Conservation (phyloP, 257 asterid species). For the Capsicum rhomboideum region DNA sequence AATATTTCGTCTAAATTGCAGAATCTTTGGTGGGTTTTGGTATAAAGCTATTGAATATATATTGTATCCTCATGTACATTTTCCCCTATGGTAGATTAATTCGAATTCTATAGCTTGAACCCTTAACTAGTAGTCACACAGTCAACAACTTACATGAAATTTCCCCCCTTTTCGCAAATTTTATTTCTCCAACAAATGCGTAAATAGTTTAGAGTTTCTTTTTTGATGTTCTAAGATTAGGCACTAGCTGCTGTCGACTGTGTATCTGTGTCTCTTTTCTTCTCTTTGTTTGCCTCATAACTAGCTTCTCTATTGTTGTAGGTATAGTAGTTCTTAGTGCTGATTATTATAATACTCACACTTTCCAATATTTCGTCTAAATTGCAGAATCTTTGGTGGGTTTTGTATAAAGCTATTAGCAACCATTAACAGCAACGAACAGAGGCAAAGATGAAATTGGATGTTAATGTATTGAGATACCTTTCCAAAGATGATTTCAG, state of each 20-base stretch:
- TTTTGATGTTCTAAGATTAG: too few species aligned
- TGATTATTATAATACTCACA: not conserved
- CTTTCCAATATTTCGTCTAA: not conserved
- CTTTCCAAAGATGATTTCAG: conserved; percentile 90
- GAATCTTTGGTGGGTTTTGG: too few species aligned
- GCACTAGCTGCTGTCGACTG: too few species aligned
- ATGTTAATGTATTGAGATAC: conserved; percentile 70
- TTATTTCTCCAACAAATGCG: not conserved
- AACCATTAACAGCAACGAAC: not conserved
- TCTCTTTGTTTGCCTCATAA: not conserved
- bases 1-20: too few species aligned
- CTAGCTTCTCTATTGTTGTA: not conserved
- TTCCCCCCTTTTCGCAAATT: not conserved
- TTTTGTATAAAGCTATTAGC: not conserved
- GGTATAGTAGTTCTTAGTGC: not conserved
- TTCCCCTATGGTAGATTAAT: too few species aligned
- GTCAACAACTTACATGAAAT: too few species aligned
- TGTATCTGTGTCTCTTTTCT: not conserved
- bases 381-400: not conserved
- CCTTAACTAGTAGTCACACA: not conserved
- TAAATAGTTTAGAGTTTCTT: too few species aligned
- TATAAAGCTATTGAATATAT: too few species aligned
- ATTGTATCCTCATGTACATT: too few species aligned
- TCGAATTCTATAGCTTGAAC: too few species aligned
- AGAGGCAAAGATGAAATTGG: conserved; percentile 58